phyloP scores from a whole-genome alignment of 345 rosid species.

The Raphanus sativus region DNA sequence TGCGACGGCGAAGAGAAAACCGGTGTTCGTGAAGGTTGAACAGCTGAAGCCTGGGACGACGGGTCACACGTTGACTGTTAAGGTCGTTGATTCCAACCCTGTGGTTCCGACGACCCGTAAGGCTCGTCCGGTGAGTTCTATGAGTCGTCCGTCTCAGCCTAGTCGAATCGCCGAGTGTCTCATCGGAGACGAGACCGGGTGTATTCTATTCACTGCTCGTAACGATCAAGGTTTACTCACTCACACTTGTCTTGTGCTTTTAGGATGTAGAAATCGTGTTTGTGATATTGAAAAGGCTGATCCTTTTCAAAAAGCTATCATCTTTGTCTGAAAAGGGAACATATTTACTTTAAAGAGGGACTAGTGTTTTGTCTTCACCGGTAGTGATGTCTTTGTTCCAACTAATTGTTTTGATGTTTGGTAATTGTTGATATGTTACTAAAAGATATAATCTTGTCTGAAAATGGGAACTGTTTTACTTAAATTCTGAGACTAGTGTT shows the following conservation, averaged over 20 bases:
- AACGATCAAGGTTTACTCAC: slow-evolving; percentile 68
- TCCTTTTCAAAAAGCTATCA: background rate
- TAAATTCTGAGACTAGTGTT: background rate
- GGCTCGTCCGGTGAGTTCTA: slow-evolving; percentile 51
- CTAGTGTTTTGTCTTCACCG: background rate
- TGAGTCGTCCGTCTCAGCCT: slow-evolving; percentile 55
- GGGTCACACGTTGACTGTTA: slow-evolving; percentile 68
- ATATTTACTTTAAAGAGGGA: background rate
- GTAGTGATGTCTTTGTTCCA: background rate
- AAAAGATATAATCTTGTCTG: background rate
- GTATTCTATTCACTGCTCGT: slow-evolving; percentile 86
- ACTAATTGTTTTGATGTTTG: too few relatives aligned
- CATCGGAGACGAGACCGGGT: slow-evolving; percentile 72
- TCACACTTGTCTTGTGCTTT: background rate
- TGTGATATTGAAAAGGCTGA: background rate
- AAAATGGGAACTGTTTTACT: background rate
- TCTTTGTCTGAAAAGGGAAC: background rate
- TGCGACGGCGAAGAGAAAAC: slow-evolving; percentile 56
- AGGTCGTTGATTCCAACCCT: slow-evolving; percentile 53
- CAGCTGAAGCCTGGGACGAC: slow-evolving; percentile 66
- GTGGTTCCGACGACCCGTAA: slow-evolving; percentile 47
- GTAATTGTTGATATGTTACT: background rate
- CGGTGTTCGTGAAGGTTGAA: slow-evolving; percentile 64
- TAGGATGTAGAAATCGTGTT: background rate
- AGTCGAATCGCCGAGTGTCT: slow-evolving; percentile 75